These are phyloP conservation scores for Syzygium oleosum DNA, from an alignment of 345 rosid genomes.

Conservation along the genomic window DNA sequence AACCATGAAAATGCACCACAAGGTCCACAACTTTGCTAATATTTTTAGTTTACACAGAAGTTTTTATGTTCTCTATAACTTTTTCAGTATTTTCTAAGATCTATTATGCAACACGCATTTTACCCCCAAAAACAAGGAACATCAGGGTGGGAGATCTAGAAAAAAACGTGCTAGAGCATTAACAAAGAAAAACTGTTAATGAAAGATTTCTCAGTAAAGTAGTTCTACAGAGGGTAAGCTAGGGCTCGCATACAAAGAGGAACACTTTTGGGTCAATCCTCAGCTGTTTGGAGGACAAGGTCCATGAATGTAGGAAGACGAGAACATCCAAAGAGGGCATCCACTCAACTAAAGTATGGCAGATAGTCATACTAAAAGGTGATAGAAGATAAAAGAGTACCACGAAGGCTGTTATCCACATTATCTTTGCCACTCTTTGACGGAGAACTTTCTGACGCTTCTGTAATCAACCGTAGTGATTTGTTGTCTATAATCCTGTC, in stretches of 20 bases:
- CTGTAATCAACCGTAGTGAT: conserved; percentile 77
- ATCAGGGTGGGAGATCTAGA: neutral
- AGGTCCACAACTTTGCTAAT: neutral
- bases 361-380: neutral
- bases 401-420: conserved; percentile 58
- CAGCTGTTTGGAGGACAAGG: neutral
- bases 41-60: neutral
- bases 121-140: neutral
- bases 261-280: neutral
- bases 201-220: neutral
- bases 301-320: neutral
- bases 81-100: neutral
- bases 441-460: conserved; percentile 53
- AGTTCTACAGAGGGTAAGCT: neutral
- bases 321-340: neutral
- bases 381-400: conserved; percentile 19
- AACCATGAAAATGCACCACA: neutral
- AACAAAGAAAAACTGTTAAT: neutral
- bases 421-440: conserved; percentile 45
- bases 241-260: neutral
- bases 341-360: neutral
- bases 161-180: neutral
- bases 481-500: conserved; percentile 84
- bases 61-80: neutral
- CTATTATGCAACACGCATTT: neutral